Base-by-base conservation (phyloP, 176 grass and related monocot species). In the Lolium perenne region DNA sequence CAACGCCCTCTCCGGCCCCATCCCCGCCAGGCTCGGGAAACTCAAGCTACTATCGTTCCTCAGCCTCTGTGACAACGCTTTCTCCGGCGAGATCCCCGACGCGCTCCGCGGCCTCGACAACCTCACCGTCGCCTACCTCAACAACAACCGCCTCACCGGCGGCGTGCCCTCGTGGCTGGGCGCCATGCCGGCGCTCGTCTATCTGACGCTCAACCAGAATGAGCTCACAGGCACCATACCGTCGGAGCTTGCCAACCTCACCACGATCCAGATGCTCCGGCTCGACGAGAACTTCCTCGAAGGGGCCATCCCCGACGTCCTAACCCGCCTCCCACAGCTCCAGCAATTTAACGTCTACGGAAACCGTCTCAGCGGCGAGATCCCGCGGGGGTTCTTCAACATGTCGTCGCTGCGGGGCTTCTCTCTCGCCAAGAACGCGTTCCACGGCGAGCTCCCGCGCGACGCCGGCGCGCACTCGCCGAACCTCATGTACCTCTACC, bases 381-480 rank as follows among this genome's bases (percentile, higher is more conserved):
- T 92, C 51, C 90, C 91, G 0, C 14, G 1, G 0, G 22, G 74
- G 0, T 61, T 92, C 38, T 86, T 85, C 80, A 89, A 92, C 79
- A 82, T 86, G 80, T 60, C 89, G 73, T 83, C 80, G 11, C 67
- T 89, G 21, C 3, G 9, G 23, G 75, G 56, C 6, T 4, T 92
- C 49, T 4, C 87, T 50, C 12, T 89, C 26, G 12, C 56, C 35
- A 82, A 92, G 26, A 92, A 92, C 60, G 20, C 16, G 7, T 56
- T 92, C 47, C 55, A 6, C 0, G 87, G 83, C 4, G 38, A 82
- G 57, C 84, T 92, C n/a, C 91, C 91, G 15, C 25, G 0, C 0
- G 16, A 90, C 11, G 54, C 78, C 0, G 92, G 92, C 14, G 10
- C n/a, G 4, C 45, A 3, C 53, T 38, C n/a, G 61, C 63, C 81